A percentile compares a stretch with the other conserved stretches of the same genome.
Evolutionary conservation across 164 flowering plant species (phyloP).

Genomic region (Stephania yunnanensis): DNA sequence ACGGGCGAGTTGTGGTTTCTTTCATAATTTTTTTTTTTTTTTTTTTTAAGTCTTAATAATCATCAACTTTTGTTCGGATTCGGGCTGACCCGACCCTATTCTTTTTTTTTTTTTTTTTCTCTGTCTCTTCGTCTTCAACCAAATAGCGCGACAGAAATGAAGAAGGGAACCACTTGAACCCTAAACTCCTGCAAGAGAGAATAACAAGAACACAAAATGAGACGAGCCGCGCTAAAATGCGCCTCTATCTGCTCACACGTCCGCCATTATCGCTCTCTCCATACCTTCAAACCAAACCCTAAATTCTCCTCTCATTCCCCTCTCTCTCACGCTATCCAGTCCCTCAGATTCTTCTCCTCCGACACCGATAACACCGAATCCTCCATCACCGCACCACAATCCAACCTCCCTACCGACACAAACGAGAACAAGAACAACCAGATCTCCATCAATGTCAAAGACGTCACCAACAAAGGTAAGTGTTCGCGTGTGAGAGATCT

Average conservation of each 20-base stretch:
- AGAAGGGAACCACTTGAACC: background rate
- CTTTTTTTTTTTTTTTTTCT: too few relatives aligned
- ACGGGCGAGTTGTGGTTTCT: too few relatives aligned
- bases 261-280: conserved; percentile 18
- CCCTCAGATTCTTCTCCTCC: conserved; percentile 33
- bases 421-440: conserved; percentile 14
- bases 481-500: too few relatives aligned
- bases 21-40: too few relatives aligned
- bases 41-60: too few relatives aligned
- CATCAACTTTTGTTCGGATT: too few relatives aligned
- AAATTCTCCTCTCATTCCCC: conserved; percentile 7
- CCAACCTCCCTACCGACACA: conserved; percentile 9
- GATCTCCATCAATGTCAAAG: conserved; percentile 23
- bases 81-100: background rate
- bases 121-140: too few relatives aligned
- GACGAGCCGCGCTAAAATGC: conserved; percentile 22
- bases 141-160: too few relatives aligned
- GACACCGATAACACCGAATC: conserved; percentile 19
- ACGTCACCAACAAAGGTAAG: conserved; percentile 43
- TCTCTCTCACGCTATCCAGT: conserved; percentile 12
- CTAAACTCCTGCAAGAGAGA: background rate
- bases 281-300: conserved; percentile 10
- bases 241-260: conserved; percentile 13
- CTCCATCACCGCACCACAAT: conserved; percentile 19
- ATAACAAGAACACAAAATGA: conserved; percentile 22